These are phyloP conservation scores for Entomortierella lignicola DNA, from an alignment of 192 early-diverging fungal species.

Conservation along the genomic window DNA sequence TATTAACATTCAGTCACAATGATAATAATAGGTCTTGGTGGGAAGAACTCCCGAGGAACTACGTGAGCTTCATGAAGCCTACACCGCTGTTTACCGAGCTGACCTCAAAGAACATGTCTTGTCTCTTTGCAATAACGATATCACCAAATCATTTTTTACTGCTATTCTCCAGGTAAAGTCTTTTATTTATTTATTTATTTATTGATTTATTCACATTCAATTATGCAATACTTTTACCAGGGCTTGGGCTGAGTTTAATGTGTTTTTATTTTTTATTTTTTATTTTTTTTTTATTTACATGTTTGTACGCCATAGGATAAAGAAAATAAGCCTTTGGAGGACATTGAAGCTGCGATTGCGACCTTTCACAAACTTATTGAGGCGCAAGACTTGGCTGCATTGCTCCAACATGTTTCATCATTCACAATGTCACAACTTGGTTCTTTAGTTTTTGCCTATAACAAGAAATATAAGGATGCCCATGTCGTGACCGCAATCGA, in stretches of 20 bases:
- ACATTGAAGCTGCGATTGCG: constrained; percentile 13
- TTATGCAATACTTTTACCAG: too few species aligned
- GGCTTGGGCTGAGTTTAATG: too few species aligned
- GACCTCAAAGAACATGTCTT: constrained; percentile 30
- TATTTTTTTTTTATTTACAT: background rate
- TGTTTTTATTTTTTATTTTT: background rate
- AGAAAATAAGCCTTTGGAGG: constrained; percentile 35
- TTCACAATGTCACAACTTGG: constrained; percentile 26
- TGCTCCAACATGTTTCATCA: constrained; percentile 13
- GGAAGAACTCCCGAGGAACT: constrained; percentile 43
- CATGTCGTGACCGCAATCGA: constrained; percentile 35
- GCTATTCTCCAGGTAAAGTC: constrained; percentile 29
- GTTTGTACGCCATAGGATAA: too few species aligned
- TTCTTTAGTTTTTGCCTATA: constrained; percentile 20
- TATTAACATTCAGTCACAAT: too few species aligned
- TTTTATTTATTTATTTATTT: background rate
- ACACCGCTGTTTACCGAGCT: constrained; percentile 13
- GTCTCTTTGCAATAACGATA: constrained; percentile 23
- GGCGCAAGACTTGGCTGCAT: constrained; percentile 8
- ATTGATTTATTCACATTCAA: background rate
- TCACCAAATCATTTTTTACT: constrained; percentile 23
- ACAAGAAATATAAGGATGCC: constrained; percentile 7
- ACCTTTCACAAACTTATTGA: constrained; percentile 15
- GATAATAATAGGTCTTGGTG: constrained; percentile 24
- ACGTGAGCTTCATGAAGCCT: constrained; percentile 37